These are phyloP conservation scores for Suhomyces pyralidae DNA, from an alignment of 805 yeast genomes.

Conservation along the genomic window DNA sequence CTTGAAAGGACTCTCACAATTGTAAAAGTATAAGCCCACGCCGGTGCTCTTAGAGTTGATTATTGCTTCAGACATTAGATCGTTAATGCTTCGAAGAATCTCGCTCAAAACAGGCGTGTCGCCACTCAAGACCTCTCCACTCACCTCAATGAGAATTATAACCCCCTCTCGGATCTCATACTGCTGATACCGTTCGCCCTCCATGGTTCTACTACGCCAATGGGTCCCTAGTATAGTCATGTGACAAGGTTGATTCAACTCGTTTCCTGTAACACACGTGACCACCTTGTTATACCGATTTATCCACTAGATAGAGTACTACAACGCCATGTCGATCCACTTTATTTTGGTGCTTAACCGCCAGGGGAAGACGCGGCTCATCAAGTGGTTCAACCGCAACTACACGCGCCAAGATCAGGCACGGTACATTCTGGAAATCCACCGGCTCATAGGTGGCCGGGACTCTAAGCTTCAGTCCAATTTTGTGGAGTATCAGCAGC, in stretches of 20 bases:
- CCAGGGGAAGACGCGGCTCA: constrained; percentile 88
- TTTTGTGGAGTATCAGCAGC: constrained; percentile 59
- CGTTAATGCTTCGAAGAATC: constrained; percentile 55
- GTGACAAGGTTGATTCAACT: not conserved
- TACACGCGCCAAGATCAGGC: constrained; percentile 29
- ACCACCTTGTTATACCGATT: not conserved
- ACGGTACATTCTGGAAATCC: constrained; percentile 58
- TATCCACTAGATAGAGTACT: not conserved
- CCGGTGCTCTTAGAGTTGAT: constrained; percentile 67
- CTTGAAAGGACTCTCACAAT: constrained; percentile 35
- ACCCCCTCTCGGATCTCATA: constrained; percentile 62
- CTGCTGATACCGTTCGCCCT: constrained; percentile 15
- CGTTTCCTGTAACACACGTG: not conserved
- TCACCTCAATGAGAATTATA: constrained; percentile 58
- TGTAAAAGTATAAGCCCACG: constrained; percentile 67
- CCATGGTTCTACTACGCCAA: not conserved
- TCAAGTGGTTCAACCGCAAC: constrained; percentile 63
- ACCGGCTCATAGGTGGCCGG: constrained; percentile 73
- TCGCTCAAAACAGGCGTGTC: constrained; percentile 45
- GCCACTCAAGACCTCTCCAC: constrained; percentile 40
- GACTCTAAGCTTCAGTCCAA: constrained; percentile 83
- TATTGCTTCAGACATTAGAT: constrained; percentile 63
- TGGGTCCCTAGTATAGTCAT: not conserved
- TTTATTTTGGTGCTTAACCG: constrained; percentile 81
- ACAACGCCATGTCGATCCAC: constrained; percentile 64